Evolutionary conservation across 140 eudicot species (phyloP).

Genomic region (Senecio squalidus): DNA sequence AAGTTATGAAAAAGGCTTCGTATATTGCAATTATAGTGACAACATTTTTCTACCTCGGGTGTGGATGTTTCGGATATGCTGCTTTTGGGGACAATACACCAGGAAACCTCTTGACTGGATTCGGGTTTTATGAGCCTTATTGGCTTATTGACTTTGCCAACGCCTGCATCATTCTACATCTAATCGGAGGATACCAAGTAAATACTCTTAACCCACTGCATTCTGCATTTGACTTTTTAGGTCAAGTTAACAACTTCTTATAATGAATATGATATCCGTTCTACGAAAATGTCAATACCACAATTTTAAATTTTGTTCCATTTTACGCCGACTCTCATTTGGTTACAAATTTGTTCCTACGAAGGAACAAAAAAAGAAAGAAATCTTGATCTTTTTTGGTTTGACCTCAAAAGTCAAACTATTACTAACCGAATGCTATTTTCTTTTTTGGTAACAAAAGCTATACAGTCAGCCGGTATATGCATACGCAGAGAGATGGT

Average conservation of each 20-base stretch:
- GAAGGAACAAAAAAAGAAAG: neutral
- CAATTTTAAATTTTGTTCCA: neutral
- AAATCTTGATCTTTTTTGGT: neutral
- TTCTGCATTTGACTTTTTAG: neutral
- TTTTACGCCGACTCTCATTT: neutral
- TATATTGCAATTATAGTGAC: slow-evolving; percentile 37
- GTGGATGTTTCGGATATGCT: slow-evolving; percentile 70
- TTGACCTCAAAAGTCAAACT: neutral
- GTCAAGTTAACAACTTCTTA: neutral
- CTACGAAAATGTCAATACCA: neutral
- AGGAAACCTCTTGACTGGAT: slow-evolving; percentile 70
- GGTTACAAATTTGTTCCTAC: neutral
- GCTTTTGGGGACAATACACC: slow-evolving; percentile 68
- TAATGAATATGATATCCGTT: too few relatives aligned
- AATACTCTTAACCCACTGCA: neutral
- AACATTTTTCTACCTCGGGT: slow-evolving; percentile 59
- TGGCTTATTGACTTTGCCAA: slow-evolving; percentile 82
- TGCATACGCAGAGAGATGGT: slow-evolving; percentile 46
- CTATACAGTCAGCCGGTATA: slow-evolving; percentile 56
- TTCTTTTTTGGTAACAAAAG: slow-evolving; percentile 20
- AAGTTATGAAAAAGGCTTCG: slow-evolving; percentile 67
- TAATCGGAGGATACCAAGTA: slow-evolving; percentile 81
- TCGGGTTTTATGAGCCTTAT: slow-evolving; percentile 75
- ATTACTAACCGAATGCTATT: neutral
- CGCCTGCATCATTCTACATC: slow-evolving; percentile 54